Percentiles rank a stretch among this genome's conserved stretches.
phyloP scores from a whole-genome alignment of 179 eudicot species.

The Camellia oleifera region DNA sequence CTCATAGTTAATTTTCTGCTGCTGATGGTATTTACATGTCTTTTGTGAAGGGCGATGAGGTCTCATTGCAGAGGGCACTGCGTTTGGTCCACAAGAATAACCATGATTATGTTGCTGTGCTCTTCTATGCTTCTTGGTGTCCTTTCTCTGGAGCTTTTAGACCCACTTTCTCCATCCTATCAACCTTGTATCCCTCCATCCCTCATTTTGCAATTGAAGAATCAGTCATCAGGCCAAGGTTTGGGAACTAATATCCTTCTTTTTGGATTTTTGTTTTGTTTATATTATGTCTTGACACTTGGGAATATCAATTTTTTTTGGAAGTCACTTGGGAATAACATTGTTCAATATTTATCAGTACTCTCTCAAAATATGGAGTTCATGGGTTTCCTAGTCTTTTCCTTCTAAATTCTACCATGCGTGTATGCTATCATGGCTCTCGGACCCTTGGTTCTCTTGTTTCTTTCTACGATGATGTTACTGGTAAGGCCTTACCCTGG shows the following conservation, averaged over 20 bases:
- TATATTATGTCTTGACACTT: neutral
- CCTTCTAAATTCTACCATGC: conserved; percentile 82
- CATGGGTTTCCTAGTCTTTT: conserved; percentile 90
- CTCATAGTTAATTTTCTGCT: neutral
- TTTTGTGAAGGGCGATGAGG: conserved; percentile 77
- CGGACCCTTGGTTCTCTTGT: conserved; percentile 70
- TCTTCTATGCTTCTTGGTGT: conserved; percentile 98
- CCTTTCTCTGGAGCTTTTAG: conserved; percentile 79
- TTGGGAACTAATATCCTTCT: conserved; percentile 19
- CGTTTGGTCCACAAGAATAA: conserved; percentile 48
- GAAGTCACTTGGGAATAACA: neutral
- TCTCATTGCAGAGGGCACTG: conserved; percentile 68
- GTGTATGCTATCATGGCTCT: conserved; percentile 82
- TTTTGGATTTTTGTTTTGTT: neutral
- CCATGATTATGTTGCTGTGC: conserved; percentile 69
- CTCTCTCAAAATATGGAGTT: conserved; percentile 88
- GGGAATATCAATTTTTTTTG: neutral
- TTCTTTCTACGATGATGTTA: conserved; percentile 67
- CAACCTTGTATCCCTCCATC: conserved; percentile 77
- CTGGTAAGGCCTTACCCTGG: conserved; percentile 46
- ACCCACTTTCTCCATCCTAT: conserved; percentile 63
- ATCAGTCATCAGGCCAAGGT: conserved; percentile 85
- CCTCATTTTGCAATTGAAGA: conserved; percentile 93
- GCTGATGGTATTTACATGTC: conserved; percentile 15
- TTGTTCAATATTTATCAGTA: conserved; percentile 43